Percentiles rank a stretch among this genome's conserved stretches.
Conservation (phyloP, 2,329 filamentous ascomycete genomes). For the Purpureocillium takamizusanense region DNA sequence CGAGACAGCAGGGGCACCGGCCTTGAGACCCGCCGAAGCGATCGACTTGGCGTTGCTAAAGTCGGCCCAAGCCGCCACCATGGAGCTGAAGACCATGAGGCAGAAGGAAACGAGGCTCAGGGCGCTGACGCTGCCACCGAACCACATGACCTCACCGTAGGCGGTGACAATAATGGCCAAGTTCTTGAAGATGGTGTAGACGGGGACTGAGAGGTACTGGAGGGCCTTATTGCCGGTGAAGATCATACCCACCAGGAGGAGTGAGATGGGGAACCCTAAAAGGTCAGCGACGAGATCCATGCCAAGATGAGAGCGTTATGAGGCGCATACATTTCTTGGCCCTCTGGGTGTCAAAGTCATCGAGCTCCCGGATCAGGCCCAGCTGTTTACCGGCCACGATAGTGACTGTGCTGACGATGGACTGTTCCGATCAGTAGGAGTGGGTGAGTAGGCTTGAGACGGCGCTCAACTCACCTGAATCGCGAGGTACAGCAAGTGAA, state of each 20-base stretch:
- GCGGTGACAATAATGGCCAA: constrained; percentile 97
- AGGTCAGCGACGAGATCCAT: background rate
- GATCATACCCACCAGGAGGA: constrained; percentile 97
- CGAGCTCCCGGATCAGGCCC: constrained; percentile 72
- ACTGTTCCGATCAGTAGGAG: constrained; percentile 48
- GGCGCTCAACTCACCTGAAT: constrained; percentile 64
- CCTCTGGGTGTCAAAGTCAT: constrained; percentile 78
- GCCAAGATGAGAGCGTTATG: background rate
- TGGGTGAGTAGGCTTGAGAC: background rate
- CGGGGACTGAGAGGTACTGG: constrained; percentile 91
- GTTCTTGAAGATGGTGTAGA: constrained; percentile 99
- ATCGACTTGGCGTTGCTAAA: constrained; percentile 74
- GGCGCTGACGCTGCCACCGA: constrained; percentile 82
- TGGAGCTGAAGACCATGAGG: constrained; percentile 89
- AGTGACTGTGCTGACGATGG: constrained; percentile 76
- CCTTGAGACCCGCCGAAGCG: constrained; percentile 46
- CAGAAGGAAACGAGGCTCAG: constrained; percentile 90
- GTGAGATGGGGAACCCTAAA: constrained; percentile 87
- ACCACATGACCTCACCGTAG: constrained; percentile 97
- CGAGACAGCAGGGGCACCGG: constrained; percentile 67
- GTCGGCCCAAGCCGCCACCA: constrained; percentile 95
- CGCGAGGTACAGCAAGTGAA: constrained; percentile 90
- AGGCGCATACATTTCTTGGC: constrained; percentile 73
- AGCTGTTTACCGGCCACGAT: constrained; percentile 75
- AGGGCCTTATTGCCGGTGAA: constrained; percentile 95